phyloP scores from a whole-genome alignment of 108 stramenopile species.

The Nitzschia inconspicua region DNA sequence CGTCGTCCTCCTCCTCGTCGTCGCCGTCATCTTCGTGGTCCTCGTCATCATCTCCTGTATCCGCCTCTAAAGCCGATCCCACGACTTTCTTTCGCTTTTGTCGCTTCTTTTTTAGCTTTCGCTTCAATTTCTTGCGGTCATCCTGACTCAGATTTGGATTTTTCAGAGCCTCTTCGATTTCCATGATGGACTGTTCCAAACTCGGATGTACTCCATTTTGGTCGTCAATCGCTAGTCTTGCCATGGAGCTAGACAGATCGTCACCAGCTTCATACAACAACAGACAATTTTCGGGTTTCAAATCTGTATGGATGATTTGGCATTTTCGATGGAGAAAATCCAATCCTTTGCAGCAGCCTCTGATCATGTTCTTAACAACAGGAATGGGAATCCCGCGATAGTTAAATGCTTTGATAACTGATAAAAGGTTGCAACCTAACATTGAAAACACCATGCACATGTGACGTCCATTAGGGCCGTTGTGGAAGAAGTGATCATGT shows the following conservation, averaged over 20 bases:
- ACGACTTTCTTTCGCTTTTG: slow-evolving; percentile 61
- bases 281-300: slow-evolving; percentile 98
- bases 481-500: slow-evolving; percentile 93
- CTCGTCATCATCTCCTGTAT: slow-evolving; percentile 40
- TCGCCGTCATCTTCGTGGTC: slow-evolving; percentile 41
- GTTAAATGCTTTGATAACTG: slow-evolving; percentile 93
- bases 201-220: background rate
- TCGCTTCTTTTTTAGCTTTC: slow-evolving; percentile 71
- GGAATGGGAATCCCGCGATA: slow-evolving; percentile 93
- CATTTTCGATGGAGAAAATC: slow-evolving; percentile 94
- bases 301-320: slow-evolving; percentile 97
- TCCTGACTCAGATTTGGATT: slow-evolving; percentile 49
- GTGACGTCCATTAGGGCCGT: slow-evolving; percentile 93
- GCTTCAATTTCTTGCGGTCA: slow-evolving; percentile 62
- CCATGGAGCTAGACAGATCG: slow-evolving; percentile 23
- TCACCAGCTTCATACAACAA: slow-evolving; percentile 56
- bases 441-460: slow-evolving; percentile 99
- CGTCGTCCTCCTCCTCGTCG: slow-evolving; percentile 27
- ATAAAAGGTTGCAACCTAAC: slow-evolving; percentile 93
- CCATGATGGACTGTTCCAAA: slow-evolving; percentile 48
- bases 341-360: slow-evolving; percentile 87
- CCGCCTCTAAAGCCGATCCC: slow-evolving; percentile 29
- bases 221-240: slow-evolving; percentile 11
- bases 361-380: slow-evolving; percentile 87
- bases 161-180: slow-evolving; percentile 50